These are phyloP conservation scores for Pseudisothecium myosuroides DNA, from an alignment of 225 moss, liverwort and hornwort species.

Conservation along the genomic window DNA sequence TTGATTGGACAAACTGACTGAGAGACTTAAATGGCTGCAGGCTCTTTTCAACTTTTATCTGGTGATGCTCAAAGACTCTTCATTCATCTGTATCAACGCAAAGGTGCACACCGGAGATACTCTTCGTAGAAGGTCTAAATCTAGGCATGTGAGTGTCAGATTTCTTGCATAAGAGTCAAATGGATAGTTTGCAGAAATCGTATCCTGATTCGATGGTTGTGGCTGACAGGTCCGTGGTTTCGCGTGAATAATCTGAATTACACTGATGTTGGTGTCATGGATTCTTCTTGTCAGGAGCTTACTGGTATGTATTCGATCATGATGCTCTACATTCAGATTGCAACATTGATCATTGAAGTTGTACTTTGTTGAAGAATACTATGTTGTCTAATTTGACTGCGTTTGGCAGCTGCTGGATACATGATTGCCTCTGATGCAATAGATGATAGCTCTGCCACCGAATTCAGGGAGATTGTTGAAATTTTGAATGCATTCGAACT, in stretches of 20 bases:
- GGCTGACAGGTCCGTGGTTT: constrained; percentile 87
- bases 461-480: constrained; percentile 53
- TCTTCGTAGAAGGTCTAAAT: neutral
- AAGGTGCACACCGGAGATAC: constrained; percentile 42
- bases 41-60: constrained; percentile 43
- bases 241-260: constrained; percentile 54
- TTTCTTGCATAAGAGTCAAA: neutral
- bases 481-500: constrained; percentile 58
- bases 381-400: constrained; percentile 2
- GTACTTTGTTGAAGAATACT: neutral
- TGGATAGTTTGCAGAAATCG: neutral
- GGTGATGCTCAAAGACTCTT: constrained; percentile 81
- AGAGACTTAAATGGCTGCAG: constrained; percentile 28
- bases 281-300: constrained; percentile 52
- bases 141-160: neutral
- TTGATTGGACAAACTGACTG: neutral
- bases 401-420: constrained; percentile 59
- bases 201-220: neutral
- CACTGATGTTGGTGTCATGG: constrained; percentile 53
- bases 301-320: constrained; percentile 32
- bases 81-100: constrained; percentile 83
- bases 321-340: neutral
- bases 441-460: constrained; percentile 32
- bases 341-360: neutral
- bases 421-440: constrained; percentile 39